These are phyloP conservation scores for Kentomonas sorsogonicus DNA, from an alignment of 208 protist genomes.

Conservation along the genomic window DNA sequence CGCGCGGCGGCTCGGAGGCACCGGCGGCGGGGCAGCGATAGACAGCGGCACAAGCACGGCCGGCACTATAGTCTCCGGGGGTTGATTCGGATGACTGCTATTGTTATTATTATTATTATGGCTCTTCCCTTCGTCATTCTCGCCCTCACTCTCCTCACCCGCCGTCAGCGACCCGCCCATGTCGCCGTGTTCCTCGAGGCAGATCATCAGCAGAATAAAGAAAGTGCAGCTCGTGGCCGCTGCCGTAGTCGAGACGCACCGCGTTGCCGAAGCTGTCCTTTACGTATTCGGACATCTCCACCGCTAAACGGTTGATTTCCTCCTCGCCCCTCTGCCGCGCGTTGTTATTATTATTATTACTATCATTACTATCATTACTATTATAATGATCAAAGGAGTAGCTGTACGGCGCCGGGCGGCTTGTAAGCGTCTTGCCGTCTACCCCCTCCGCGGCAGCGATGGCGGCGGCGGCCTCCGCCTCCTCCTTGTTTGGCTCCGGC, in stretches of 20 bases:
- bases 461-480: no score
- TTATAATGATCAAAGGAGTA: neutral
- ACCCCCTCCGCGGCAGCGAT: no score
- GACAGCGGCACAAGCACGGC: constrained; percentile 5
- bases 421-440: no score
- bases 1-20: constrained; percentile 20
- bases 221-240: constrained; percentile 98
- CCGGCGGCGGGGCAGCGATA: constrained; percentile 19
- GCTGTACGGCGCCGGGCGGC: no score
- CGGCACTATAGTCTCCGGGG: no score
- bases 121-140: no score
- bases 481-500: no score
- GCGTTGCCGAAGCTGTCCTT: constrained; percentile 93
- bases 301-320: constrained; percentile 25
- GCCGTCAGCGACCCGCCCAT: constrained; percentile 38
- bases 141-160: no score
- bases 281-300: constrained; percentile 91
- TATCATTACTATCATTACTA: neutral
- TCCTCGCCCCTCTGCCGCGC: constrained; percentile 10
- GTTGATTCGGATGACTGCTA: no score
- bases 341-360: no score
- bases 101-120: no score
- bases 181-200: constrained; percentile 71
- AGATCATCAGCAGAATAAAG: constrained; percentile 90
- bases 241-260: constrained; percentile 98